Base-by-base conservation (phyloP, 2,329 filamentous ascomycete species). In the Domatiomyces catenatus region DNA sequence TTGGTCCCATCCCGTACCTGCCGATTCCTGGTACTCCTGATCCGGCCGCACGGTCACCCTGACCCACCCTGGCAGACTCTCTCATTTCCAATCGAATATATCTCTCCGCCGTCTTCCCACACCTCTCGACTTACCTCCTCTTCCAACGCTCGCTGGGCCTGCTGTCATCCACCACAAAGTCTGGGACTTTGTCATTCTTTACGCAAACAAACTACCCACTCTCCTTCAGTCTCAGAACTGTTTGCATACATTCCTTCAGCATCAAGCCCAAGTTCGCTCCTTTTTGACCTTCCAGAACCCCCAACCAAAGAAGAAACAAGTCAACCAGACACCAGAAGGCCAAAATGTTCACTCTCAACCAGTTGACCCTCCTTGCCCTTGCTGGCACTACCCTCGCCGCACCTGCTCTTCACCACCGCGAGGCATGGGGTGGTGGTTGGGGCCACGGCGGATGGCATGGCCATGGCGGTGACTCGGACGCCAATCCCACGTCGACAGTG, bases 281-380 rank as follows among this genome's bases (percentile, higher is more conserved):
- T 24, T 39, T 39, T 39, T n/a, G n/a, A n/a, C n/a, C n/a, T n/a
- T n/a, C n/a, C 10, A 15, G 15, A 39, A 39, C 15, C 32, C 32
- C 3, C 3, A 24, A 24, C 22, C 22, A 24, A 24, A 24, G 32
- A 39, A 39, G 10, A 39, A 12, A 5, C 32, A 10, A 39, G 15
- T 8, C 20, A 22, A 12, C 20, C 52, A 45, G 26, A 44, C 22
- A 46, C 19, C 2, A 49, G 8, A 51, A 42, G 42, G 44, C 45
- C 50, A 53, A 57, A 18, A 59, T 59, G 57, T 45, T 53, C 44
- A 42, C 54, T 44, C 8, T 56, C 50, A 55, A 57, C 49, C 52
- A 52, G 39, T 42, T 66, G 54, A 63, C 64, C 48, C 48, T 62
- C 42, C 49, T 67, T 46, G 58, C 62, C 36, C 49, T 65, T 46